Conservation (phyloP, 305 asterid genomes). For the Withania somnifera region DNA sequence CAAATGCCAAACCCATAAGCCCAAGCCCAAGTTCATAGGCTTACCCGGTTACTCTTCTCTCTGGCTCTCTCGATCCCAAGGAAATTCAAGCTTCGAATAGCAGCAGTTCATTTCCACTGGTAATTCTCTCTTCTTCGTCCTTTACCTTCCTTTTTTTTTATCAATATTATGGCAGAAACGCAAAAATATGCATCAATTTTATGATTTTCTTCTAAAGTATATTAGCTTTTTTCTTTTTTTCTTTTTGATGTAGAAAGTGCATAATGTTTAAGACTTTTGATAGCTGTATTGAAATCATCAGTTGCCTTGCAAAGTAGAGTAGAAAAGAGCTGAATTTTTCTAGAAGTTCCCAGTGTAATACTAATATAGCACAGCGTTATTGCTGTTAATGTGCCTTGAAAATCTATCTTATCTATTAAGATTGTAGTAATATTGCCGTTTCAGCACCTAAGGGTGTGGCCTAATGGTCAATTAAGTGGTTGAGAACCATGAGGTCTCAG, state of each 20-base stretch:
- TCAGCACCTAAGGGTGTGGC: too few relatives aligned
- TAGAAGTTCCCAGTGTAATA: neutral
- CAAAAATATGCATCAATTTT: neutral
- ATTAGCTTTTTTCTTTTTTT: neutral
- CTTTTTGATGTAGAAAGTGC: neutral
- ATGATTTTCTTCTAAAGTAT: neutral
- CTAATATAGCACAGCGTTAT: neutral
- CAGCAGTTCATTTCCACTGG: conserved; percentile 26
- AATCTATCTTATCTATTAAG: neutral
- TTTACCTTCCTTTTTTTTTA: neutral
- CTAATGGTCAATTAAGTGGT: too few relatives aligned
- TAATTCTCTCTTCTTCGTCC: conserved; percentile 7
- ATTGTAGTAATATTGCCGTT: neutral
- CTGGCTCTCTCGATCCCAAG: conserved; percentile 9
- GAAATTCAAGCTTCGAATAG: conserved; percentile 17
- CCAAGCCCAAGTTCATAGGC: neutral
- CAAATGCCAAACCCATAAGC: neutral
- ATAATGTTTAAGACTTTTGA: neutral
- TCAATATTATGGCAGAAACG: neutral
- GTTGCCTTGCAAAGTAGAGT: neutral
- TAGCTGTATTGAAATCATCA: neutral
- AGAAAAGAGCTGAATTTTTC: neutral
- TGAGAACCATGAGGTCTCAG: too few relatives aligned
- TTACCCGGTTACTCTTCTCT: neutral
- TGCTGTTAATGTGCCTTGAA: neutral